These are phyloP conservation scores for Anisodus tanguticus DNA, from an alignment of 257 asterid species.

Conservation along the genomic window DNA sequence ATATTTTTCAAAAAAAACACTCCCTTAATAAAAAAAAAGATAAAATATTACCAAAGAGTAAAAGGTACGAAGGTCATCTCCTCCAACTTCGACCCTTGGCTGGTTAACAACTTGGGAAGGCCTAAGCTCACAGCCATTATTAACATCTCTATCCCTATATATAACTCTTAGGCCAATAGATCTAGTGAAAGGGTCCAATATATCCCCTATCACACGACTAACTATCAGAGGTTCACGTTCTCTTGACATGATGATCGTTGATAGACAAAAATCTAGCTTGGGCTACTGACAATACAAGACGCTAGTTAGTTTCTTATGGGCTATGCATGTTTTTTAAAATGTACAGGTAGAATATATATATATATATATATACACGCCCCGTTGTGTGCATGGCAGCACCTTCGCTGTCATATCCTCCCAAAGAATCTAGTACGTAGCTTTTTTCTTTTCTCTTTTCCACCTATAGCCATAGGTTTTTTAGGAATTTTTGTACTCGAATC, in stretches of 20 bases:
- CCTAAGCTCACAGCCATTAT: conserved; percentile 63
- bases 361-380: too few relatives aligned
- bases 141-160: conserved; percentile 51
- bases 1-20: too few relatives aligned
- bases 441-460: background rate
- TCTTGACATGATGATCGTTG: conserved; percentile 42
- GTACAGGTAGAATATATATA: background rate
- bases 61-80: conserved; percentile 73
- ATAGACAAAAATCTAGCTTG: background rate
- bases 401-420: background rate
- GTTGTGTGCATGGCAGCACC: background rate
- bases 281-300: background rate
- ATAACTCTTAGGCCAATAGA: conserved; percentile 49
- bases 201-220: conserved; percentile 73
- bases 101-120: conserved; percentile 69
- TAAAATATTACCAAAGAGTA: conserved; percentile 55
- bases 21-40: background rate
- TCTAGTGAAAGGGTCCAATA: conserved; percentile 65
- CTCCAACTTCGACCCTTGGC: conserved; percentile 80
- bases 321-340: background rate
- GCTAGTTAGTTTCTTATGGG: background rate
- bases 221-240: conserved; percentile 66
- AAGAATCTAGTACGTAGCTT: background rate
- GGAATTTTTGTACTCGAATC: background rate
- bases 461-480: conserved; percentile 19